Percentiles rank a stretch among this genome's conserved stretches.
phyloP scores from a whole-genome alignment of 345 rosid species.

The Adansonia digitata region DNA sequence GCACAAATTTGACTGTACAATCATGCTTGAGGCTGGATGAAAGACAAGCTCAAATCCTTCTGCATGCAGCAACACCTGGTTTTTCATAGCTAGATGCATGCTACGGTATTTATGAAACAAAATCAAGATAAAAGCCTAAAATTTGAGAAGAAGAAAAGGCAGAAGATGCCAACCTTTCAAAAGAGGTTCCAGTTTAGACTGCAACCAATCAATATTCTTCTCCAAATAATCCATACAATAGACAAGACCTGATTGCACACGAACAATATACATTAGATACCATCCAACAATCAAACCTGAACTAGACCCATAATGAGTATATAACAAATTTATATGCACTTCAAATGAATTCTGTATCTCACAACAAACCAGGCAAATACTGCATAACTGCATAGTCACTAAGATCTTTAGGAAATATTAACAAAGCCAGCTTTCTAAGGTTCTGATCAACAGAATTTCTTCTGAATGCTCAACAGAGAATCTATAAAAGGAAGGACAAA shows the following conservation, averaged over 20 bases:
- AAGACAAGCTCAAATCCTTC: neutral
- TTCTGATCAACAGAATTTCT: neutral
- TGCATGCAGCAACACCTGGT: neutral
- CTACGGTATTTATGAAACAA: neutral
- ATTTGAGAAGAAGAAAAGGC: neutral
- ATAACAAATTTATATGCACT: neutral
- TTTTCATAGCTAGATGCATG: neutral
- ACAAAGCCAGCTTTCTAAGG: neutral
- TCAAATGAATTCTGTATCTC: neutral
- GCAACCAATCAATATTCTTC: constrained; percentile 89
- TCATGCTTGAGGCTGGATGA: neutral
- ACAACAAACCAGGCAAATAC: neutral
- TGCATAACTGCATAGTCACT: neutral
- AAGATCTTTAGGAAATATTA: neutral
- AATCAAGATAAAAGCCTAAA: neutral
- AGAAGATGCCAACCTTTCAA: constrained; percentile 49
- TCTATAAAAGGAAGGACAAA: neutral
- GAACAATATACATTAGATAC: constrained; percentile 11
- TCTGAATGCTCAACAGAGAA: neutral
- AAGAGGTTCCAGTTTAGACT: constrained; percentile 75
- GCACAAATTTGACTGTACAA: neutral
- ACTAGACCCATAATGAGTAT: neutral
- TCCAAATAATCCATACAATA: constrained; percentile 87
- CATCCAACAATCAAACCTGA: neutral
- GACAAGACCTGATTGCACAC: constrained; percentile 49